These are phyloP conservation scores for Xenoacremonium recifei DNA, from an alignment of 2,329 filamentous ascomycete species.

Conservation along the genomic window DNA sequence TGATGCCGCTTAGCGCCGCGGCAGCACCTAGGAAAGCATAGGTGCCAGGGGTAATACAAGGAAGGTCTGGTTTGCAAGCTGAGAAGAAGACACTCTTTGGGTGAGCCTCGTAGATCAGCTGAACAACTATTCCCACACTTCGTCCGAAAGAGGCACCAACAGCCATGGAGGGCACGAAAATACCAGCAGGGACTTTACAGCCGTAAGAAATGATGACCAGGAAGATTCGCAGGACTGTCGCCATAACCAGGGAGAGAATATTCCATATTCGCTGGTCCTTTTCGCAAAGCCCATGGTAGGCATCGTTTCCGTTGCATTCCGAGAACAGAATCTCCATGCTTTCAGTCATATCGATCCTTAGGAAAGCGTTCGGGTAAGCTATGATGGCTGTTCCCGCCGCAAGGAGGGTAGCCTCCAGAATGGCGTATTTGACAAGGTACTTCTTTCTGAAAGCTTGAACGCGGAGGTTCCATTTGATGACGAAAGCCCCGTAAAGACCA, in stretches of 20 bases:
- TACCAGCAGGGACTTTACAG: conserved; percentile 95
- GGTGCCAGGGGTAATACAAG: conserved; percentile 95
- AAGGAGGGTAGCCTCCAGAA: conserved; percentile 82
- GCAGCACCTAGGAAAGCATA: conserved; percentile 95
- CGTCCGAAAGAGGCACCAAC: conserved; percentile 92
- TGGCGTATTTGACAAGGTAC: conserved; percentile 79
- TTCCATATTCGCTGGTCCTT: conserved; percentile 72
- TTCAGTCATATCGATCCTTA: conserved; percentile 98
- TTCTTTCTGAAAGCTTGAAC: conserved; percentile 92
- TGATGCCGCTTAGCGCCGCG: conserved; percentile 89
- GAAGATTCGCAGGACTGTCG: conserved; percentile 76
- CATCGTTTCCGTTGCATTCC: conserved; percentile 85
- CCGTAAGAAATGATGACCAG: conserved; percentile 96
- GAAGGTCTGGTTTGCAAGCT: conserved; percentile 83
- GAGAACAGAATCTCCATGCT: conserved; percentile 98
- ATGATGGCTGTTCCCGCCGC: conserved; percentile 82
- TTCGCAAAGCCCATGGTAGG: conserved; percentile 89
- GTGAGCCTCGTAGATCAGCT: conserved; percentile 81
- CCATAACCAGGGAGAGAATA: conserved; percentile 72
- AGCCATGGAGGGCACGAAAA: conserved; percentile 98
- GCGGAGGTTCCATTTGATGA: conserved; percentile 96
- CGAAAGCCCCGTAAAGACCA: conserved; percentile 90
- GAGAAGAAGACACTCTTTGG: conserved; percentile 83
- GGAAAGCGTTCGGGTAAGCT: conserved; percentile 95
- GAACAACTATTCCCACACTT: conserved; percentile 91